These are phyloP conservation scores for Blastomyces gilchristii DNA, from an alignment of 2,329 filamentous ascomycete species.

Conservation along the genomic window DNA sequence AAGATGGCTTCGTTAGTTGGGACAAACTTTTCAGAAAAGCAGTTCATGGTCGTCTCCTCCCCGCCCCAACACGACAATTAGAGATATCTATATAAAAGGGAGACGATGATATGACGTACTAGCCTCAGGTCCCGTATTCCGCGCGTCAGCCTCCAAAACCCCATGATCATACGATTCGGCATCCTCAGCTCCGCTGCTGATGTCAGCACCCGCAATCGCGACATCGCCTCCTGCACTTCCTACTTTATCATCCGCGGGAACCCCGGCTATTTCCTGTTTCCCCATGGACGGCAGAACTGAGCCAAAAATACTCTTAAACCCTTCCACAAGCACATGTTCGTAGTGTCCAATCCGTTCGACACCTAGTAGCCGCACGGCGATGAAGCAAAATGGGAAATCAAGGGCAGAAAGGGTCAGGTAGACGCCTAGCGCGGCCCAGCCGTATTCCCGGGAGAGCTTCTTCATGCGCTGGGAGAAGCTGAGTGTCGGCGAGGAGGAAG, in stretches of 20 bases:
- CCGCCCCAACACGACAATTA: too few species aligned
- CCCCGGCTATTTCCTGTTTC: constrained; percentile 14
- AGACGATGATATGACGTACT: constrained; percentile 49
- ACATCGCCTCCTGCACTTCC: not conserved
- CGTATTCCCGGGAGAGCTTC: constrained; percentile 83
- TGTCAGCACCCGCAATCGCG: not conserved
- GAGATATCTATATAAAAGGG: not conserved
- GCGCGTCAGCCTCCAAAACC: constrained; percentile 52
- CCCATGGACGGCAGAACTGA: constrained; percentile 40
- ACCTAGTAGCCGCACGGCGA: constrained; percentile 71
- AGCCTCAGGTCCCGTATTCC: constrained; percentile 53
- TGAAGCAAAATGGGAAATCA: constrained; percentile 92
- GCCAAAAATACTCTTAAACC: constrained; percentile 25
- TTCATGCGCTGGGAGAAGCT: constrained; percentile 63
- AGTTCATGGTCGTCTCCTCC: not conserved
- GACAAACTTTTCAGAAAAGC: not conserved
- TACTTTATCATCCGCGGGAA: constrained; percentile 16
- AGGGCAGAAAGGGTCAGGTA: constrained; percentile 73
- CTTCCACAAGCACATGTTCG: constrained; percentile 36
- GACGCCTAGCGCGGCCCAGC: constrained; percentile 86
- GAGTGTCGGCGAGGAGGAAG: constrained; percentile 25
- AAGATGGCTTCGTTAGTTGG: not conserved
- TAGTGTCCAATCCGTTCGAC: constrained; percentile 67
- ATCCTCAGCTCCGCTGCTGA: constrained; percentile 3
- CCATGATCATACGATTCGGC: constrained; percentile 30